phyloP scores from a whole-genome alignment of 768 basidiomycete genomes.

The Russula brevipes region DNA sequence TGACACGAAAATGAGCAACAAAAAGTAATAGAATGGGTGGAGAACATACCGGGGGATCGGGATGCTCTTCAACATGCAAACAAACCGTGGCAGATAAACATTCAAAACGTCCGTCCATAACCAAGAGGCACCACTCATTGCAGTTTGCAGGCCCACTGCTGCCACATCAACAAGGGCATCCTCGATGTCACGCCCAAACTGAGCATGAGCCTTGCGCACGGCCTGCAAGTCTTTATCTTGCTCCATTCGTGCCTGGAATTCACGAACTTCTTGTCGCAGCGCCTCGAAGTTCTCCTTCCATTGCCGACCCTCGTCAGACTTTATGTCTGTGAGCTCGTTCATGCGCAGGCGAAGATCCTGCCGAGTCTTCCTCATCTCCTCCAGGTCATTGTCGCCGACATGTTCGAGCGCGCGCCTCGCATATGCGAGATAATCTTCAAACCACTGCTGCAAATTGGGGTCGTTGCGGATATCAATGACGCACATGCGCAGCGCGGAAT shows the following conservation, averaged over 20 bases:
- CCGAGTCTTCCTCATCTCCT: constrained; percentile 39
- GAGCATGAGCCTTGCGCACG: constrained; percentile 44
- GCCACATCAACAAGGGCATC: constrained; percentile 38
- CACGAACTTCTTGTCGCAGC: constrained; percentile 42
- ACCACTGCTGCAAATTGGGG: constrained; percentile 47
- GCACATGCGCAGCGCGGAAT: constrained; percentile 39
- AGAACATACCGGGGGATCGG: constrained; percentile 60
- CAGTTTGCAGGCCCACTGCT: constrained; percentile 43
- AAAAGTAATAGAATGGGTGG: background rate
- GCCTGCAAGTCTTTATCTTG: constrained; percentile 47
- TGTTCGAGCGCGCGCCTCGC: constrained; percentile 45
- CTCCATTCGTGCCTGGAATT: constrained; percentile 43
- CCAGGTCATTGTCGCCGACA: constrained; percentile 48
- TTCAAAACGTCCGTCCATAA: constrained; percentile 80
- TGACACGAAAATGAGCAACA: constrained; percentile 28
- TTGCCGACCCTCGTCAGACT: constrained; percentile 39
- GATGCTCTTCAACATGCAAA: constrained; percentile 50
- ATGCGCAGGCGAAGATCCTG: constrained; percentile 47
- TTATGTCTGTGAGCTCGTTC: constrained; percentile 43
- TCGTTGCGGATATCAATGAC: constrained; percentile 50
- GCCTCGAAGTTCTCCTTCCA: constrained; percentile 49
- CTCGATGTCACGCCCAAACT: constrained; percentile 48
- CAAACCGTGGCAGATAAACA: constrained; percentile 62
- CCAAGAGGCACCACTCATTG: constrained; percentile 62
- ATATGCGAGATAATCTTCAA: constrained; percentile 48